Evolutionary conservation across 139 green algal genomes (phyloP).

Genomic region (Zygnema cylindricum): DNA sequence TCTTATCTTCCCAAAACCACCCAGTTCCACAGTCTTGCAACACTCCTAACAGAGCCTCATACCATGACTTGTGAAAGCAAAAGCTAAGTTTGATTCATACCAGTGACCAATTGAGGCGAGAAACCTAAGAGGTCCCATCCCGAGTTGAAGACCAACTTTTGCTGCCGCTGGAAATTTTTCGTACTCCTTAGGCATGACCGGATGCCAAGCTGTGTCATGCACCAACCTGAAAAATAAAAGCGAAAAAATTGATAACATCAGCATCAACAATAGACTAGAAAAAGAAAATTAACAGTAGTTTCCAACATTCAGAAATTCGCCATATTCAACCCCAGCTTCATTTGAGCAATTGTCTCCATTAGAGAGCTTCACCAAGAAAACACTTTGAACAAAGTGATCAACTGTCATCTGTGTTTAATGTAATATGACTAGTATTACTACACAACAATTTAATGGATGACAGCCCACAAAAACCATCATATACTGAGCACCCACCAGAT

Average conservation of each 20-base stretch:
- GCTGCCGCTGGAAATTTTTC: constrained; percentile 16
- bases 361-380: too few species aligned
- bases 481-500: too few species aligned
- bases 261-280: neutral
- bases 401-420: too few species aligned
- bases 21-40: too few species aligned
- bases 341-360: neutral
- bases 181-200: constrained; percentile 48
- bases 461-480: too few species aligned
- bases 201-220: constrained; percentile 55
- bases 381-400: too few species aligned
- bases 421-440: too few species aligned
- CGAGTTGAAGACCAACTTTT: constrained; percentile 11
- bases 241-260: constrained; percentile 10
- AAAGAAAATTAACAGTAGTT: neutral
- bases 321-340: neutral
- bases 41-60: too few species aligned
- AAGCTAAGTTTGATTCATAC: neutral
- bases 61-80: too few species aligned
- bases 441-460: too few species aligned
- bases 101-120: constrained; percentile 57
- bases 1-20: neutral
- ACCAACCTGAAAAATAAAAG: constrained; percentile 24
- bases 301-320: neutral
- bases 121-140: constrained; percentile 47